A percentile compares a stretch with the other conserved stretches of the same genome.
Evolutionary conservation across 1,284 basidiomycete species (phyloP).

Genomic region (Ceratobasidium sp.): DNA sequence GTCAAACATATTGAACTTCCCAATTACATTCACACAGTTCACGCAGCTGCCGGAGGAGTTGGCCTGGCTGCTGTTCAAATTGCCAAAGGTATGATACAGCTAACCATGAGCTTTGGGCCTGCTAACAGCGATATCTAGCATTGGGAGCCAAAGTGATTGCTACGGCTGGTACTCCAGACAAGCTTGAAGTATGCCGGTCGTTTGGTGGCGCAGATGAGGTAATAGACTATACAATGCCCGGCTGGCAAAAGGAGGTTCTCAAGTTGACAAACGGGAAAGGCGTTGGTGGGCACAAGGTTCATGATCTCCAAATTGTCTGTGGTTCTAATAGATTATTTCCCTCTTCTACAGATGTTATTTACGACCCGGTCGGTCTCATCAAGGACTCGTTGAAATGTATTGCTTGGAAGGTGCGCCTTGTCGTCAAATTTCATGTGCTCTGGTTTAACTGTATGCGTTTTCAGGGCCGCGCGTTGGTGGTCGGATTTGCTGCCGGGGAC

Average conservation of each 20-base stretch:
- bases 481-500: constrained; percentile 87
- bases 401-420: constrained; percentile 74
- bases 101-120: background rate
- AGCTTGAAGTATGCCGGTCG: constrained; percentile 68
- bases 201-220: constrained; percentile 73
- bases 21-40: background rate
- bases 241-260: constrained; percentile 79
- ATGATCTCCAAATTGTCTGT: background rate
- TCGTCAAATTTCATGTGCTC: background rate
- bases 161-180: constrained; percentile 71
- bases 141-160: constrained; percentile 79
- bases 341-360: constrained; percentile 70
- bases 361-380: constrained; percentile 86
- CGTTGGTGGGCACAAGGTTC: constrained; percentile 54
- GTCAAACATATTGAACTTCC: background rate
- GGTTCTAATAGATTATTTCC: background rate
- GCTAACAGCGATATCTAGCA: constrained; percentile 37
- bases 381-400: constrained; percentile 87
- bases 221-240: constrained; percentile 66
- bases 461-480: constrained; percentile 79
- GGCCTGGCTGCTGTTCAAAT: constrained; percentile 86
- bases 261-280: constrained; percentile 80
- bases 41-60: constrained; percentile 69
- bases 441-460: background rate
- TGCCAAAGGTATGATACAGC: constrained; percentile 39